phyloP scores from a whole-genome alignment of 2,329 filamentous ascomycete species.

The Colletotrichum lentis region DNA sequence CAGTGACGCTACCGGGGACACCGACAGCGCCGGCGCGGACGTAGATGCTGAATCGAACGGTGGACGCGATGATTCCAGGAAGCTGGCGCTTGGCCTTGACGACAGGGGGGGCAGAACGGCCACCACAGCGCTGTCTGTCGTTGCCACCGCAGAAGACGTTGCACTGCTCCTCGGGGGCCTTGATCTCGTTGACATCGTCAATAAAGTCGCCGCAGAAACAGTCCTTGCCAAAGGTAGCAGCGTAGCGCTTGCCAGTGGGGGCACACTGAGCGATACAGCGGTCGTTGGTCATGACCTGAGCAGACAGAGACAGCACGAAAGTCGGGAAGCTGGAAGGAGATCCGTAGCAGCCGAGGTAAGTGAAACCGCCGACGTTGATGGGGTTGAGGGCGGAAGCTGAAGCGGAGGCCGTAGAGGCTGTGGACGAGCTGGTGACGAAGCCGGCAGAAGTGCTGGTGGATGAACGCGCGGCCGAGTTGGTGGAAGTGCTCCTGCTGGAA shows the following conservation, averaged over 20 bases:
- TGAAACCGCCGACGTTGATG: constrained; percentile 37
- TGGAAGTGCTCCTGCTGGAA: too few relatives aligned
- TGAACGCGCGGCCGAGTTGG: too few relatives aligned
- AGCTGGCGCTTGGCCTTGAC: constrained; percentile 24
- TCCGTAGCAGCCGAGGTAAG: constrained; percentile 43
- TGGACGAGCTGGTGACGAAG: background rate
- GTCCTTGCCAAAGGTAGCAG: constrained; percentile 29
- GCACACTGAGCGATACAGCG: constrained; percentile 43
- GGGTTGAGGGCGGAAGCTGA: constrained; percentile 25
- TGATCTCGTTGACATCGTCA: constrained; percentile 26
- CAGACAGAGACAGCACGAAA: constrained; percentile 40
- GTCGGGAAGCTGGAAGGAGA: constrained; percentile 43
- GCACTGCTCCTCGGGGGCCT: constrained; percentile 44
- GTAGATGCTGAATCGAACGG: constrained; percentile 30
- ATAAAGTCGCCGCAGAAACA: constrained; percentile 41
- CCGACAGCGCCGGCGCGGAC: constrained; percentile 9
- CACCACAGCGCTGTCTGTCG: constrained; percentile 53
- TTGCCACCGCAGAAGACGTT: constrained; percentile 53
- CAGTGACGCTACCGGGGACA: background rate
- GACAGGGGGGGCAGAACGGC: constrained; percentile 40
- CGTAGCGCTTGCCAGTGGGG: constrained; percentile 32
- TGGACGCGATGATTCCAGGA: background rate
- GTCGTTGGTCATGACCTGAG: constrained; percentile 39
- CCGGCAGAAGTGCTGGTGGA: background rate
- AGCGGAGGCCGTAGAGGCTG: background rate